Percentiles rank a stretch among this genome's conserved stretches.
Conservation (phyloP, 192 early-diverging fungal species). For the Diversispora eburnea region DNA sequence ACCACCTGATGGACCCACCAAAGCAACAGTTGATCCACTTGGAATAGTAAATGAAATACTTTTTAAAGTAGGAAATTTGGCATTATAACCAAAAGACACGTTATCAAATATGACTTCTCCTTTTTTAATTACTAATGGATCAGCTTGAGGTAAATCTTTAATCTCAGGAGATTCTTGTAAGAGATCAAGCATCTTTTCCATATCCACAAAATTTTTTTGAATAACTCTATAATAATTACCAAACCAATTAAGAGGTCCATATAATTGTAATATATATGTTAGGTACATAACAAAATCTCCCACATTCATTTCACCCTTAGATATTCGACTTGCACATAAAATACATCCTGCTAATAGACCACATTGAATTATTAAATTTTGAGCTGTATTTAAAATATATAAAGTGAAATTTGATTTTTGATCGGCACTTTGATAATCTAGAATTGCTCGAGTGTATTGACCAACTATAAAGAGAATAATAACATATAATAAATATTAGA, state of each 20-base stretch:
- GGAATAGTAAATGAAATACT: constrained; percentile 79
- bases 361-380: constrained; percentile 76
- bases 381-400: constrained; percentile 75
- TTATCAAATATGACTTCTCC: constrained; percentile 86
- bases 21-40: constrained; percentile 78
- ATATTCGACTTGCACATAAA: constrained; percentile 71
- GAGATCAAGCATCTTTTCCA: constrained; percentile 47
- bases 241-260: constrained; percentile 91
- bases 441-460: constrained; percentile 68
- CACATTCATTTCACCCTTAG: constrained; percentile 76
- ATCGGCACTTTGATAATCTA: constrained; percentile 74
- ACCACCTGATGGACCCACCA: constrained; percentile 93
- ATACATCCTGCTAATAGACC: constrained; percentile 76
- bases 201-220: constrained; percentile 73
- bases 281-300: constrained; percentile 97
- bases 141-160: constrained; percentile 50
- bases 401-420: constrained; percentile 65
- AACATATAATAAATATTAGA: constrained; percentile 41
- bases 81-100: constrained; percentile 83
- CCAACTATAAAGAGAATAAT: constrained; percentile 60
- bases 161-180: constrained; percentile 57
- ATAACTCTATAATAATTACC: constrained; percentile 96
- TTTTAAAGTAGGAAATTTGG: constrained; percentile 50
- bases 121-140: constrained; percentile 46
- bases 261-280: constrained; percentile 92